Conservation (phyloP, 1,284 basidiomycete genomes). For the Salmacisia buchloeana region DNA sequence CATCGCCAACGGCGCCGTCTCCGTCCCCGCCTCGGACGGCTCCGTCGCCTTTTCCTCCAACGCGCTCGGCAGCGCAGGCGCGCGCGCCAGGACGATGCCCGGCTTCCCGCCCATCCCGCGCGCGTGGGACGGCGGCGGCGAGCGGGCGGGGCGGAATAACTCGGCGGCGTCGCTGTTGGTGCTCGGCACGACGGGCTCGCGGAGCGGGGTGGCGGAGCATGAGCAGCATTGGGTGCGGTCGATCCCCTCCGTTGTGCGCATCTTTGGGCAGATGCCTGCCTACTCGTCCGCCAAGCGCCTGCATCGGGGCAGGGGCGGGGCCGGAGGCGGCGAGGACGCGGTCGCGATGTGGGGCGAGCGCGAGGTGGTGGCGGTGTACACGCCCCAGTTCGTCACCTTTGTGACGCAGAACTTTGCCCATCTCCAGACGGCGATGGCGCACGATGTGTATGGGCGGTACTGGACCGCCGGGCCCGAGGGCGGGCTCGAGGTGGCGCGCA, state of each 20-base stretch:
- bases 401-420: conserved; percentile 14
- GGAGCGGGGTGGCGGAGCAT: conserved; percentile 24
- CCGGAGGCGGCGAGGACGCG: conserved; percentile 14
- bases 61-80: not conserved
- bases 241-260: conserved; percentile 18
- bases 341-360: conserved; percentile 7
- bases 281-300: not conserved
- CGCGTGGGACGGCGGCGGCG: conserved; percentile 26
- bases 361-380: conserved; percentile 17
- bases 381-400: conserved; percentile 31
- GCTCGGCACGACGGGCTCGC: conserved; percentile 10
- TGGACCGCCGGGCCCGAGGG: conserved; percentile 23
- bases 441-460: conserved; percentile 24
- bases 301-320: too few relatives aligned
- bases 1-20: not conserved
- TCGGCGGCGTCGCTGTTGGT: conserved; percentile 20
- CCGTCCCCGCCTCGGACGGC: not conserved
- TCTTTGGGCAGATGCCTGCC: conserved; percentile 11
- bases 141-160: conserved; percentile 23
- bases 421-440: conserved; percentile 21
- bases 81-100: conserved; percentile 7
- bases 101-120: conserved; percentile 27
- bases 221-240: conserved; percentile 37
- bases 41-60: not conserved
- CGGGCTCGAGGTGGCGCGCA: not conserved